Base-by-base conservation (phyloP, 2,329 filamentous ascomycete species). In the Huntiella bhutanensis region DNA sequence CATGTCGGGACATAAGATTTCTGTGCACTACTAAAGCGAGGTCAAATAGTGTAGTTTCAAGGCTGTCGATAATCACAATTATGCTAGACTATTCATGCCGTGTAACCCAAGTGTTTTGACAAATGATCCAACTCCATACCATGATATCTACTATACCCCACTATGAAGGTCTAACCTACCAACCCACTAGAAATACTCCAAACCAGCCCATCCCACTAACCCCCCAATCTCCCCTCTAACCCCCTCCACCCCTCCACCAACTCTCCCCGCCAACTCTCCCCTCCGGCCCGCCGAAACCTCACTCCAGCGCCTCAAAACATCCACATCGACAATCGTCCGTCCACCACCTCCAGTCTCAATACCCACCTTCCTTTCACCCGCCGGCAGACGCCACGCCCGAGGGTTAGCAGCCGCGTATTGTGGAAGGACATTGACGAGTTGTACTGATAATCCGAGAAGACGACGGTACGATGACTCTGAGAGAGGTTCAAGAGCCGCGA, bases 331-430 rank as follows among this genome's bases (percentile, higher is more conserved):
- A 44, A 92, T 71, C 2, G 73, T 77, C 13, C 82, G 66, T 1
- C 73, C 73, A 0, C 69, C 72, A 0, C 69, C 72, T 57, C 67
- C 69, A 53, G 67, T 68, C 43, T 77, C 74, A 1, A 77, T 71
- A 11, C 68, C 72, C 0, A 72, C 60, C 52, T 49, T 62, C 56
- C 59, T 71, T 59, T 58, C 69, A 52, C 62, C 59, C 7, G 53
- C 69, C 58, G 55, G 73, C 41, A 66, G 66, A 11, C 91, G 72
- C 62, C 88, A 83, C 0, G 78, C 83, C 47, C 82, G 77, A 2
- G 85, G 81, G 60, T 96, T 96, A 43, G 95, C 67, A 0, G 83
- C 85, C 5, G 78, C 83, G 4, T 81, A 65, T 52, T 86, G 78
- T 38, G 83, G 77, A 5, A 95, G 71, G 0, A 79, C 77, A 33